Evolutionary conservation across 176 grass and related monocot species (phyloP), one percentile per base, ranked within the genome.

Genomic region (Aegilops speltoides): DNA sequence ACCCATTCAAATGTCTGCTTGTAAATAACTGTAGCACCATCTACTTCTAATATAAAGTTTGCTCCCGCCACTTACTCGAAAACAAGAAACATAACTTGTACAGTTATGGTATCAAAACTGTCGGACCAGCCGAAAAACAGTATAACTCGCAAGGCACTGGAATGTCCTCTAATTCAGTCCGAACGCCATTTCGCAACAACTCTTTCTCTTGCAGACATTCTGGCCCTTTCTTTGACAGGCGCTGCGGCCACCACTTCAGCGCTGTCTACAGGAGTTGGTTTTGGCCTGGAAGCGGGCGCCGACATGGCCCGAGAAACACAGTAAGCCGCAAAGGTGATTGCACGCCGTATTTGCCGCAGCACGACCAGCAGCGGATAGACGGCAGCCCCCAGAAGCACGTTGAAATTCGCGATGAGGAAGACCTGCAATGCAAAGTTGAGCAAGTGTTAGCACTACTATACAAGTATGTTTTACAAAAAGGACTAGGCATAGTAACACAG

Each of bases 381-480:
- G 73, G 88, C 29, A 52, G 92, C 82, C 28, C 82, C 89, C 62
- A 91, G 54, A 24, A 95, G 29, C 22, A 65, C 71, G 64, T 93
- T 93, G 23, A 90, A 85, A 64, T 98, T 95, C 1, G 95, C 85
- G 79, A 95, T 57, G 78, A 98, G 73, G 80, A 98, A 92, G 87
- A 91, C 87, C 95, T 98, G 91, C 82, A 61, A 80, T 4, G 76
- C 16, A 83, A 80, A 65, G 36, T 38, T 10, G 60, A 70, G 61
- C 22, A 65, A 73, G 7, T 29, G 32, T 85, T 38, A 79, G n/a
- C 16, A 69, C 37, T 11, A 54, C 20, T 12, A 71, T 41, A 62
- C 19, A 38, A 38, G 37, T 8, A 12, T 7, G 45, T 12, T 4
- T 31, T 29, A 3, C 5, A 31, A 10, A 8, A 75, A 23, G n/a